Evolutionary conservation across 495 filamentous ascomycete genomes (phyloP).

Genomic region (Trichoderma orchidacearum): DNA sequence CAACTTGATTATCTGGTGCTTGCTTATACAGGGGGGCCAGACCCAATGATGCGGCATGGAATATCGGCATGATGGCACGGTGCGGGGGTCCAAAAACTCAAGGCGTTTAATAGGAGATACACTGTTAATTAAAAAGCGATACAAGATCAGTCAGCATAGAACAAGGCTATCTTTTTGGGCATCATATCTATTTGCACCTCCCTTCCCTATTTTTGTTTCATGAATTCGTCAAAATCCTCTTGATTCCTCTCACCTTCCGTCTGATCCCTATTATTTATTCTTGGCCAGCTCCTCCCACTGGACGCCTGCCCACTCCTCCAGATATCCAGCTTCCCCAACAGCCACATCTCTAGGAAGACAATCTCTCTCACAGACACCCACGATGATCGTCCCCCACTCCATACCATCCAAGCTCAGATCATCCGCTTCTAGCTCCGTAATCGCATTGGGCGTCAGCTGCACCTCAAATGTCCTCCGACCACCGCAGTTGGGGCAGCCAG

Average conservation of each 20-base stretch:
- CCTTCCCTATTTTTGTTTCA: background rate
- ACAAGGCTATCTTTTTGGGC: background rate
- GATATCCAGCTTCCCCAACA: constrained; percentile 32
- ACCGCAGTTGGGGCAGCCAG: constrained; percentile 65
- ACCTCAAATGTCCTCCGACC: constrained; percentile 63
- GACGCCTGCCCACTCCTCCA: constrained; percentile 93
- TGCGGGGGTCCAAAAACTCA: background rate
- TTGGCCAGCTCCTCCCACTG: constrained; percentile 74
- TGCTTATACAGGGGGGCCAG: background rate
- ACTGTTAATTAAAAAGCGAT: background rate
- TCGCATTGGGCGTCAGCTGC: constrained; percentile 84
- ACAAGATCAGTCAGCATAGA: background rate
- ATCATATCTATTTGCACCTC: background rate
- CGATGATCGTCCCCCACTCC: constrained; percentile 95
- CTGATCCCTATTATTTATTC: background rate
- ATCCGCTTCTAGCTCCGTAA: constrained; percentile 73
- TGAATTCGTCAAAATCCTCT: background rate
- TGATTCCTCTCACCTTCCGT: background rate
- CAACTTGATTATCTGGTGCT: background rate
- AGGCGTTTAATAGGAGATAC: background rate
- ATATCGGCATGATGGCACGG: background rate
- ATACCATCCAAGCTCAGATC: constrained; percentile 73
- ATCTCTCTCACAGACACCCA: constrained; percentile 58
- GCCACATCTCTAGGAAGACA: constrained; percentile 15
- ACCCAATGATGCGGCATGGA: background rate